phyloP scores from a whole-genome alignment of 345 rosid species.

The Rhizophora apiculata region DNA sequence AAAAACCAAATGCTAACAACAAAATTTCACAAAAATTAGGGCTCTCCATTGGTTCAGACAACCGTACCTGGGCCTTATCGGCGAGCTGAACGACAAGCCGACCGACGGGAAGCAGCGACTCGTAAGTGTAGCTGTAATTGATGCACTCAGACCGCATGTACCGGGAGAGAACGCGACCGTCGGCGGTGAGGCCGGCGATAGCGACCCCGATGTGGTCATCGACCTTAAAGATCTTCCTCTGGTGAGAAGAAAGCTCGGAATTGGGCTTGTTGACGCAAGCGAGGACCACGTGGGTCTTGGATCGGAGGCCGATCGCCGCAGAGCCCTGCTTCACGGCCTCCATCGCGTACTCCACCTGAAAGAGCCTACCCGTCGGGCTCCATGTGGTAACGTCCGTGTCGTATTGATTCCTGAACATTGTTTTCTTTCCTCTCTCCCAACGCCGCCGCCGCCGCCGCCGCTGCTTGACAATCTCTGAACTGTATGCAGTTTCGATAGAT shows the following conservation, averaged over 20 bases:
- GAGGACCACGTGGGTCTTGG: constrained; percentile 84
- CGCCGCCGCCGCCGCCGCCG: background rate
- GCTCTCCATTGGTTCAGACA: background rate
- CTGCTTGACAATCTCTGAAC: background rate
- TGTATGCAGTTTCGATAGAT: too few species aligned
- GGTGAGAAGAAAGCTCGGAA: constrained; percentile 94
- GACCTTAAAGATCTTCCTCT: constrained; percentile 96
- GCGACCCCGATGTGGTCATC: constrained; percentile 98
- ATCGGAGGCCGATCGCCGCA: constrained; percentile 99
- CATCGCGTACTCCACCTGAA: constrained; percentile 99
- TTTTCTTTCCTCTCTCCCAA: constrained; percentile 6
- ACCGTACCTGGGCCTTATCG: constrained; percentile 89
- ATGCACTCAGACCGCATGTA: constrained; percentile 96
- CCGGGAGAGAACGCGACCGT: constrained; percentile 93
- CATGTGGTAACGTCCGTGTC: constrained; percentile 98
- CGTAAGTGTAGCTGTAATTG: constrained; percentile 78
- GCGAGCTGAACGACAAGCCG: constrained; percentile 72
- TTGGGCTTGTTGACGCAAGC: constrained; percentile 93
- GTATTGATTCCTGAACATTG: constrained; percentile 96
- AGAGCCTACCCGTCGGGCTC: constrained; percentile 95
- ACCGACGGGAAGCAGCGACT: constrained; percentile 95
- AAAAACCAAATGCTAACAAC: background rate
- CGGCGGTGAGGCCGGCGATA: constrained; percentile 95
- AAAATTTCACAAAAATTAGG: background rate
- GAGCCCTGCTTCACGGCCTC: constrained; percentile 99